Base-by-base conservation (phyloP, 306 rosid species). In the Acacia melanoxylon region DNA sequence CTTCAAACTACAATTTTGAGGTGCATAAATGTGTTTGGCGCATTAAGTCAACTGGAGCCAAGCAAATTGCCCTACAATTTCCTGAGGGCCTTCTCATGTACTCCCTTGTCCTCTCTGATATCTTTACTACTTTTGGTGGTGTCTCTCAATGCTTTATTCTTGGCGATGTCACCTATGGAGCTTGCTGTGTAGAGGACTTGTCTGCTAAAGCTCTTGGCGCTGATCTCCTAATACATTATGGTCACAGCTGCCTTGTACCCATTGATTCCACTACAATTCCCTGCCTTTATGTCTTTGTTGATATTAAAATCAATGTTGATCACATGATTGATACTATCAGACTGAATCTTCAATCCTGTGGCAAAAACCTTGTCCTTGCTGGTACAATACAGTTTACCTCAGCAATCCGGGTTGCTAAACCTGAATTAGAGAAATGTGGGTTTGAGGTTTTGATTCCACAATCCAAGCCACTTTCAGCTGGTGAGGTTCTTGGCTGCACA, bases 61-160 rank as follows among this genome's bases (percentile, higher is more conserved):
- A 89, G 70, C 91, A 91, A 63, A 87, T 94, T 29, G 97, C 97
- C 15, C 95, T 94, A 27, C 97, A 92, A 68, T 91, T 92, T 56
- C 95, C 98, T 0, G 98, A 94, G 79, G 98, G 98, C 40, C 97
- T 94, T 68, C 98, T 94, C 83, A 94, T 94, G 97, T 94, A 91
- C 84, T 92, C 98, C 29, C 89, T 94, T 16, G 84, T 87, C 14
- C 89, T 94, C 76, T 91, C 98, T 40, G 97, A 94, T 67, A 94
- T 94, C 85, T 85, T 94, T 89, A 87, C 98, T 81, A 82, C 94
- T 63, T 91, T 89, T 78, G 92, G 92, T 45, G 82, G 77, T 1
- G 98, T 89, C 79, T 45, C 85, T 7, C 86, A 88, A 59, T 91
- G 95, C 82, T 92, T 83, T 82, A 83, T 94, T 62, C 92, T 94